Conservation (phyloP, 2,329 filamentous ascomycete genomes). For the Paracamarosporium sp. region DNA sequence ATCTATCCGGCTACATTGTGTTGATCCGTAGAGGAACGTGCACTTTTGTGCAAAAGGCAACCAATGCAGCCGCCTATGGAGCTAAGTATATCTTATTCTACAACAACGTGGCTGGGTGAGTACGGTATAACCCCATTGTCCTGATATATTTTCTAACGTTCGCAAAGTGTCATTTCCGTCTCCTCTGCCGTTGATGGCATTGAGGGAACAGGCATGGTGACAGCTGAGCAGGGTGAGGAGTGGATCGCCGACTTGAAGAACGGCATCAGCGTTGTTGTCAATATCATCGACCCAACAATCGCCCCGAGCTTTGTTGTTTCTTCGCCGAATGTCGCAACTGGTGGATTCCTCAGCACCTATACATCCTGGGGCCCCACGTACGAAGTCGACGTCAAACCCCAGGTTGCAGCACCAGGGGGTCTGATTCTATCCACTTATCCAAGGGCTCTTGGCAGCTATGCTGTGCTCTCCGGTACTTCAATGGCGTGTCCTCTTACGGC, state of each 20-base stretch:
- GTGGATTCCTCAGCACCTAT: slow-evolving; percentile 61
- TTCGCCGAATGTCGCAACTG: slow-evolving; percentile 36
- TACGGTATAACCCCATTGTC: neutral
- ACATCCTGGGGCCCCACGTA: slow-evolving; percentile 68
- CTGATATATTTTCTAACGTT: neutral
- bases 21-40: slow-evolving; percentile 67
- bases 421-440: slow-evolving; percentile 64
- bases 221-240: slow-evolving; percentile 20
- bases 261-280: slow-evolving; percentile 20
- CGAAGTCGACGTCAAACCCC: slow-evolving; percentile 64
- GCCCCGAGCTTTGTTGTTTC: slow-evolving; percentile 1
- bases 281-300: slow-evolving; percentile 25
- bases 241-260: slow-evolving; percentile 3
- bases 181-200: slow-evolving; percentile 1
- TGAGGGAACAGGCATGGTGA: slow-evolving; percentile 26
- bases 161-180: slow-evolving; percentile 6
- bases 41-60: slow-evolving; percentile 61
- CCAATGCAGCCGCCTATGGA: slow-evolving; percentile 60
- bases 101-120: slow-evolving; percentile 52
- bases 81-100: slow-evolving; percentile 69
- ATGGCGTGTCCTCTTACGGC: slow-evolving; percentile 52
- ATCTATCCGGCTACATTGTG: slow-evolving; percentile 64
- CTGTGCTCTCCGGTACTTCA: slow-evolving; percentile 62
- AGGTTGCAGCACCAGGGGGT: slow-evolving; percentile 63
- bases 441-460: slow-evolving; percentile 55